These are phyloP conservation scores for Phyllosticta ampelicida DNA, from an alignment of 2,329 filamentous ascomycete genomes.

Conservation along the genomic window DNA sequence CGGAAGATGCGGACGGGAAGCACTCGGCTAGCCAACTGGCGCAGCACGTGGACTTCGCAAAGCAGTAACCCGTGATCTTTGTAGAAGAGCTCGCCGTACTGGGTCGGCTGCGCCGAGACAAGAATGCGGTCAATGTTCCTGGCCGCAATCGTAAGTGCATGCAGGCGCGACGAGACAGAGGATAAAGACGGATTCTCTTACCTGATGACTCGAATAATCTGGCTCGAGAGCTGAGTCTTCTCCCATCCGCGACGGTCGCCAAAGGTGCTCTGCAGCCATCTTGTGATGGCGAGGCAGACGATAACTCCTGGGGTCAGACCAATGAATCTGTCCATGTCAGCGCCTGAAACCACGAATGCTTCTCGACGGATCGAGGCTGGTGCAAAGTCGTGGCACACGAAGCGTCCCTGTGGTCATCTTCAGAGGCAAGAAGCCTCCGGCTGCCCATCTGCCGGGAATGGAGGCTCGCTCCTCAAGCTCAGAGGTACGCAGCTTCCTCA, in stretches of 20 bases:
- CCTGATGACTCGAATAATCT: conserved; percentile 8
- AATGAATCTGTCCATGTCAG: conserved; percentile 53
- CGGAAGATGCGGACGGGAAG: conserved; percentile 65
- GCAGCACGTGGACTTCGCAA: conserved; percentile 78
- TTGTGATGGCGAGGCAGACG: conserved; percentile 62
- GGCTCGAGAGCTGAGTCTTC: conserved; percentile 53
- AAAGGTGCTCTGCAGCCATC: conserved; percentile 60
- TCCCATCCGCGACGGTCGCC: conserved; percentile 60
- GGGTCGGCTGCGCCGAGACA: conserved; percentile 43
- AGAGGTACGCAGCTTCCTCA: too few relatives aligned
- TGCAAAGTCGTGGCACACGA: background rate
- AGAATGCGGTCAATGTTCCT: conserved; percentile 69
- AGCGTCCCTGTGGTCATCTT: too few relatives aligned
- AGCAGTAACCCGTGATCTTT: conserved; percentile 86
- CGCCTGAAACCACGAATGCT: background rate
- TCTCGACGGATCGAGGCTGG: background rate
- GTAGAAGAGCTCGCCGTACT: conserved; percentile 70
- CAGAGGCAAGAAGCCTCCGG: too few relatives aligned
- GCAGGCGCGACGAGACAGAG: background rate
- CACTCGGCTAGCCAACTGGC: conserved; percentile 54
- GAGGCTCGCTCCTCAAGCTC: too few relatives aligned
- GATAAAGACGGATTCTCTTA: conserved; percentile 13
- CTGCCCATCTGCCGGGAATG: too few relatives aligned
- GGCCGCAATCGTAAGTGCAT: background rate
- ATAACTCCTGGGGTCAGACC: conserved; percentile 88